Percentiles rank a stretch among this genome's conserved stretches.
phyloP scores from a whole-genome alignment of 2,329 filamentous ascomycete species.

The Lasiodiplodia theobromae region DNA sequence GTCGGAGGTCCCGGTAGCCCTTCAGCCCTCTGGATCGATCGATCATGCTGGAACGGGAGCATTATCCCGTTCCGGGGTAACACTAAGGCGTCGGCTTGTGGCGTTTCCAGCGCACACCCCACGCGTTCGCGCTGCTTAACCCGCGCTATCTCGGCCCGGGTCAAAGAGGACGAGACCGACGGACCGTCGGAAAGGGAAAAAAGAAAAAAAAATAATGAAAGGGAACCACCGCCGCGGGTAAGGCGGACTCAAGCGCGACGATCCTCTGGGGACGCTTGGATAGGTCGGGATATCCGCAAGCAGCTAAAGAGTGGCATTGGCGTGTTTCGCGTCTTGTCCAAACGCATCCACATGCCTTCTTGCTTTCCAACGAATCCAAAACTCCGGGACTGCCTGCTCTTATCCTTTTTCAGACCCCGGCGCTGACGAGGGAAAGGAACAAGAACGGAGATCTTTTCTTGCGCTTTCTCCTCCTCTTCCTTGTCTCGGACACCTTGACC shows the following conservation, averaged over 20 bases:
- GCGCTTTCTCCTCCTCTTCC: background rate
- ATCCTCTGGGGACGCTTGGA: background rate
- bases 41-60: constrained; percentile 8
- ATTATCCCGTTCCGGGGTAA: constrained; percentile 8
- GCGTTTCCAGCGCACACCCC: background rate
- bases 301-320: constrained; percentile 10
- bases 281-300: constrained; percentile 4
- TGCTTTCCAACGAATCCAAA: background rate
- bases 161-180: background rate
- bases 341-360: constrained; percentile 12
- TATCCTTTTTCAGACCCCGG: background rate
- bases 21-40: constrained; percentile 16
- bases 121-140: constrained; percentile 3
- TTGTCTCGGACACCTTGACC: constrained; percentile 1
- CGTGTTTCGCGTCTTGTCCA: constrained; percentile 12
- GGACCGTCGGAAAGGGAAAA: background rate
- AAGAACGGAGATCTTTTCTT: constrained; percentile 7
- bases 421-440: background rate
- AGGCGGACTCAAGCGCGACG: background rate
- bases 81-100: background rate
- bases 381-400: background rate
- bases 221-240: constrained; percentile 15
- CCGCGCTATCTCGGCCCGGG: background rate
- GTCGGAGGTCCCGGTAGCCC: background rate
- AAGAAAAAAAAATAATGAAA: background rate